These are phyloP conservation scores for Leptodermis oblonga DNA, from an alignment of 257 asterid species.

Conservation along the genomic window DNA sequence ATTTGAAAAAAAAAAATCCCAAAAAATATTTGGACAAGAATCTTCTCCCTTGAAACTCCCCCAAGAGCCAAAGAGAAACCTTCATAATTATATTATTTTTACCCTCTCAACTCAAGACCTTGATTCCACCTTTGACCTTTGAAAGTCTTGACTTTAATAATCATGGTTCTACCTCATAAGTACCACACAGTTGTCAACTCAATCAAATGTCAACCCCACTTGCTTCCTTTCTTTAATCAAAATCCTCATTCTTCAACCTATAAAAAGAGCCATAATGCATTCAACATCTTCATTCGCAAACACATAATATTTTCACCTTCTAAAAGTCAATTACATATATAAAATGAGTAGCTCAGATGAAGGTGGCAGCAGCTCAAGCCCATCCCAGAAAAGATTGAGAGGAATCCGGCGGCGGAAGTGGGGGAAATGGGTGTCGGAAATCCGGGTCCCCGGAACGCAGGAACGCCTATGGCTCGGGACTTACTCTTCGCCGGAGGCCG, in stretches of 20 bases:
- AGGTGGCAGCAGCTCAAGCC: slow-evolving; percentile 8
- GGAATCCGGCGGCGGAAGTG: slow-evolving; percentile 82
- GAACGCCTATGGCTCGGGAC: slow-evolving; percentile 85
- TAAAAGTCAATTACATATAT: neutral
- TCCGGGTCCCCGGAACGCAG: slow-evolving; percentile 77
- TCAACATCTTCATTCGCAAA: neutral
- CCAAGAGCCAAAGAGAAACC: neutral
- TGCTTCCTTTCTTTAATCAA: neutral
- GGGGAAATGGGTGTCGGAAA: slow-evolving; percentile 97
- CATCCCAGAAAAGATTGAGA: slow-evolving; percentile 35
- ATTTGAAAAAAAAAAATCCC: too few relatives aligned
- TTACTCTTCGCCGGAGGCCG: slow-evolving; percentile 73
- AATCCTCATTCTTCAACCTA: slow-evolving; percentile 42
- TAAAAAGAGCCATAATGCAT: slow-evolving; percentile 20
- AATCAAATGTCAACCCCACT: slow-evolving; percentile 6
- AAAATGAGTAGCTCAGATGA: slow-evolving; percentile 55
- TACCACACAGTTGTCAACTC: neutral
- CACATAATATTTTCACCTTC: neutral
- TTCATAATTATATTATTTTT: too few relatives aligned
- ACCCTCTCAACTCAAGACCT: too few relatives aligned
- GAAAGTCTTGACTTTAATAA: slow-evolving; percentile 17
- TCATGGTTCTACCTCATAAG: neutral
- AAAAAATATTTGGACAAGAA: too few relatives aligned
- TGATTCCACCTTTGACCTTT: slow-evolving; percentile 18
- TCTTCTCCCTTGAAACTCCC: neutral